These are phyloP conservation scores for Lachnellula arida DNA, from an alignment of 2,329 filamentous ascomycete genomes.

Conservation along the genomic window DNA sequence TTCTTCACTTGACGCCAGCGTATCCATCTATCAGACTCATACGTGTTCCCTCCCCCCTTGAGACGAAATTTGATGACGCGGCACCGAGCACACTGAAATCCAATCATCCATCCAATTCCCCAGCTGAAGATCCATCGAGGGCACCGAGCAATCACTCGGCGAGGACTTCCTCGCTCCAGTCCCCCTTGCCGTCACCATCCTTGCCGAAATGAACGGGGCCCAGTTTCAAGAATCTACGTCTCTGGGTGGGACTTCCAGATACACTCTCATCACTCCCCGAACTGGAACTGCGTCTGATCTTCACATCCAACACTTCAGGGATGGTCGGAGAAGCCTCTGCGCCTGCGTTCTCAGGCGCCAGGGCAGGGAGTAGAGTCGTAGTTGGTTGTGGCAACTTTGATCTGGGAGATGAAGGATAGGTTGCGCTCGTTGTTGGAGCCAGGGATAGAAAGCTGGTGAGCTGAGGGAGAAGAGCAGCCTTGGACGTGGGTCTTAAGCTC, in stretches of 20 bases:
- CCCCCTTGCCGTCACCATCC: slow-evolving; percentile 16
- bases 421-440: slow-evolving; percentile 24
- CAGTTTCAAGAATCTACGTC: slow-evolving; percentile 25
- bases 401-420: slow-evolving; percentile 20
- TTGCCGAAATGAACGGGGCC: slow-evolving; percentile 26
- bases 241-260: slow-evolving; percentile 7
- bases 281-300: slow-evolving; percentile 17
- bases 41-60: background rate
- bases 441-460: slow-evolving; percentile 26
- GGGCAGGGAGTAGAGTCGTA: background rate
- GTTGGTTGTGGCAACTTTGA: background rate
- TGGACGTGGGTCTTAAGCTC: slow-evolving; percentile 18
- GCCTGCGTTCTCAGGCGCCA: background rate
- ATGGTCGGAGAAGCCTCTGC: background rate
- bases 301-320: slow-evolving; percentile 6
- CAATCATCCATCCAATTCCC: background rate
- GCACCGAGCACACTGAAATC: background rate
- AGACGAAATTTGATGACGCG: background rate
- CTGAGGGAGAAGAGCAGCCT: slow-evolving; percentile 7
- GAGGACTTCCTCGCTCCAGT: slow-evolving; percentile 29
- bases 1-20: background rate
- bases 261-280: slow-evolving; percentile 12
- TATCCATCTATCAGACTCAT: background rate
- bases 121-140: background rate
- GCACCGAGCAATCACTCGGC: slow-evolving; percentile 6